phyloP scores from a whole-genome alignment of 495 filamentous ascomycete genomes.

The Aspergillus leporis region DNA sequence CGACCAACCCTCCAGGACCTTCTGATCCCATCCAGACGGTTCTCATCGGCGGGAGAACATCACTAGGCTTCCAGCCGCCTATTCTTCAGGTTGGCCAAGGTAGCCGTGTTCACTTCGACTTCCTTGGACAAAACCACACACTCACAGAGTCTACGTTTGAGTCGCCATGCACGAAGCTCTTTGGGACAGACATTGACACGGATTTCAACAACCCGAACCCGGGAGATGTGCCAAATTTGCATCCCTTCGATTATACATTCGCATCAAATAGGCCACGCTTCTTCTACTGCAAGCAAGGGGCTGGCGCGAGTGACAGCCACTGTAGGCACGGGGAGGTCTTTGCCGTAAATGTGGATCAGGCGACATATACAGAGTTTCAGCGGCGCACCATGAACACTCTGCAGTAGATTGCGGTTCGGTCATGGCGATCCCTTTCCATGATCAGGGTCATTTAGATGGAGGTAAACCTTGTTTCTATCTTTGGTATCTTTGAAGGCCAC shows the following conservation, averaged over 20 bases:
- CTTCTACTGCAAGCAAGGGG: constrained; percentile 1
- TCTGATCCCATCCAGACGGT: too few species aligned
- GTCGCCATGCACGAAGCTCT: neutral
- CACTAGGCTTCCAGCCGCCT: neutral
- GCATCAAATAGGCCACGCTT: neutral
- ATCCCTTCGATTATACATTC: neutral
- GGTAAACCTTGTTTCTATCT: too few species aligned
- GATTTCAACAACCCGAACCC: neutral
- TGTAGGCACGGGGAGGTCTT: neutral
- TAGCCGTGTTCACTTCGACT: constrained; percentile 1
- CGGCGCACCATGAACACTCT: too few species aligned
- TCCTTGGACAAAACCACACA: neutral
- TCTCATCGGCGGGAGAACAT: constrained; percentile 6
- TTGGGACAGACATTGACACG: neutral
- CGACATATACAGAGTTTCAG: neutral
- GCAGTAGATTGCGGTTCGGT: too few species aligned
- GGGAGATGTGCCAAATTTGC: neutral
- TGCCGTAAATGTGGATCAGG: neutral
- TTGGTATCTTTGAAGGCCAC: too few species aligned
- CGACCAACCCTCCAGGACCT: too few species aligned
- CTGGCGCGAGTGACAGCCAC: neutral
- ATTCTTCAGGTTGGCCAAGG: neutral
- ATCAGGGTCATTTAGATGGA: too few species aligned
- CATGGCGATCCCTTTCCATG: too few species aligned
- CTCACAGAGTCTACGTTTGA: neutral